These are phyloP conservation scores for Phellopilus nigrolimitatus DNA, from an alignment of 1,284 basidiomycete species.

Conservation along the genomic window DNA sequence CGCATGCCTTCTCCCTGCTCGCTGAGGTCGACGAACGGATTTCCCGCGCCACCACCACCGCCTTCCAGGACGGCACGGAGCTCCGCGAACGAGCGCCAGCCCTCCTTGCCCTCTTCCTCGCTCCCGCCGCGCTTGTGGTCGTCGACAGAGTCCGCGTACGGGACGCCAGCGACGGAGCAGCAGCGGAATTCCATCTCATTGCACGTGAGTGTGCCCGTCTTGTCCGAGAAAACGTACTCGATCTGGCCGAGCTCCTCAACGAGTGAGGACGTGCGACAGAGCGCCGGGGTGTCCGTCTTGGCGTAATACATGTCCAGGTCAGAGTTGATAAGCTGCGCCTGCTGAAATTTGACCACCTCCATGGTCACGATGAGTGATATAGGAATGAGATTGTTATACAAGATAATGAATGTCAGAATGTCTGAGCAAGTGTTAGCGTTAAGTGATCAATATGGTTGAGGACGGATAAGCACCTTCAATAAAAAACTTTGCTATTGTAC, in stretches of 20 bases:
- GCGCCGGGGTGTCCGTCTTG: conserved; percentile 90
- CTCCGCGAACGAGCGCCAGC: conserved; percentile 75
- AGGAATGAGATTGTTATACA: conserved; percentile 99
- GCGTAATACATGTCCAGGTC: conserved; percentile 97
- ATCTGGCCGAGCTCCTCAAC: conserved; percentile 99
- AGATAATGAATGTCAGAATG: conserved; percentile 96
- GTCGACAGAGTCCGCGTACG: conserved; percentile 87
- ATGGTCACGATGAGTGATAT: conserved; percentile 99
- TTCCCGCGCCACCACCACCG: conserved; percentile 28
- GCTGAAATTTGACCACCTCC: conserved; percentile 99
- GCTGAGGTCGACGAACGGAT: conserved; percentile 52
- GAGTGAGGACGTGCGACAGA: conserved; percentile 94
- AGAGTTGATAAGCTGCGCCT: conserved; percentile 94
- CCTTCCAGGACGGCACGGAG: conserved; percentile 53
- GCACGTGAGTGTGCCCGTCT: conserved; percentile 94
- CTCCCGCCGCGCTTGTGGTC: conserved; percentile 67
- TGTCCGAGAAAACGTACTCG: conserved; percentile 98
- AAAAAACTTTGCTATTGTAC: conserved; percentile 62
- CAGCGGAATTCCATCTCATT: conserved; percentile 99
- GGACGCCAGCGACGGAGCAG: conserved; percentile 84
- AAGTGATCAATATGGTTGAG: conserved; percentile 3
- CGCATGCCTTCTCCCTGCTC: conserved; percentile 38
- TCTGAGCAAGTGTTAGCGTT: conserved; percentile 43
- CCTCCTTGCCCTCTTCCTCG: conserved; percentile 62
- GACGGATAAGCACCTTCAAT: conserved; percentile 59